phyloP scores from a whole-genome alignment of 2,329 filamentous ascomycete genomes.

The Ophiocordyceps camponoti-rufipedis region DNA sequence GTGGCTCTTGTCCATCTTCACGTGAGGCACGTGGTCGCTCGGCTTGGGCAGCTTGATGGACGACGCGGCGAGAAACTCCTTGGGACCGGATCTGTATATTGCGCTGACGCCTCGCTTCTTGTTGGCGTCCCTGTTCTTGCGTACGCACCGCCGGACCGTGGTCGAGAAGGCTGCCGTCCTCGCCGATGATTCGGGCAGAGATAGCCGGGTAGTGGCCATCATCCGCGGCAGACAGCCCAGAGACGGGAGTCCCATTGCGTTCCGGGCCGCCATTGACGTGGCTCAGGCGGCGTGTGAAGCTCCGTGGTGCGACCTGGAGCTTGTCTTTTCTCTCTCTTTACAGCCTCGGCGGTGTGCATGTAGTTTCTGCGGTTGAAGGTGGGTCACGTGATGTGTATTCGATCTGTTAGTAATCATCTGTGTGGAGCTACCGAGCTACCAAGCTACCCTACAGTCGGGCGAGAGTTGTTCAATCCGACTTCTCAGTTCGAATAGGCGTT shows the following conservation, averaged over 20 bases:
- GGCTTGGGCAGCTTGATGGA: slow-evolving; percentile 59
- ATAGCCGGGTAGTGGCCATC: slow-evolving; percentile 1
- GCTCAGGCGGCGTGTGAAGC: not conserved
- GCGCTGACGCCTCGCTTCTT: slow-evolving; percentile 65
- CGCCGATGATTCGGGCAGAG: slow-evolving; percentile 2
- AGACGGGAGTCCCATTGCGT: slow-evolving; percentile 9
- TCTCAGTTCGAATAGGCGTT: too few species aligned
- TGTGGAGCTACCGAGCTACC: too few species aligned
- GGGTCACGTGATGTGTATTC: not conserved
- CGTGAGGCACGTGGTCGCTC: slow-evolving; percentile 33
- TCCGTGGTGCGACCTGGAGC: not conserved
- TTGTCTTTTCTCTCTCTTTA: not conserved
- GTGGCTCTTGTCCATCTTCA: slow-evolving; percentile 53
- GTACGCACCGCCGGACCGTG: slow-evolving; percentile 28
- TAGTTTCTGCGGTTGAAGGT: not conserved
- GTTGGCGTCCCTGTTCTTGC: slow-evolving; percentile 53
- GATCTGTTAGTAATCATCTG: not conserved
- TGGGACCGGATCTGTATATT: slow-evolving; percentile 57
- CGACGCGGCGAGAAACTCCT: slow-evolving; percentile 55
- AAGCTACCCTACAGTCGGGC: too few species aligned
- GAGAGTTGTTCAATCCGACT: too few species aligned
- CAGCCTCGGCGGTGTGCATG: not conserved
- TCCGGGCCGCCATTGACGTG: slow-evolving; percentile 12
- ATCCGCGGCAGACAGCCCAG: slow-evolving; percentile 7
- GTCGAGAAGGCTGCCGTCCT: slow-evolving; percentile 31